Percentiles rank a stretch among this genome's conserved stretches.
Conservation (phyloP, 2,329 filamentous ascomycete genomes). For the Fusarium sp. region DNA sequence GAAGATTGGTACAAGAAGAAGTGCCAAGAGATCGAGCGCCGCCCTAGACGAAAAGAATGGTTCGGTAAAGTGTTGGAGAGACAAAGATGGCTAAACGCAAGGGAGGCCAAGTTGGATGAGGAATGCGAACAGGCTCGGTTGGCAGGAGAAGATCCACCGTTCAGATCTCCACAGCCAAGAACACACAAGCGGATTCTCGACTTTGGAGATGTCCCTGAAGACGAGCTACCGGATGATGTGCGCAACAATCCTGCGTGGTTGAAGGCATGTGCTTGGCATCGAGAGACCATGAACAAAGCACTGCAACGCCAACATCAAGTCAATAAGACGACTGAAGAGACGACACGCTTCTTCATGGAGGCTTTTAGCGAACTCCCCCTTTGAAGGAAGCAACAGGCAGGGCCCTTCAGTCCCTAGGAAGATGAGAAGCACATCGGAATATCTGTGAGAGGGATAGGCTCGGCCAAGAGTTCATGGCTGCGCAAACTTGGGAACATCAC, state of each 20-base stretch:
- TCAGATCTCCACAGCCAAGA: slow-evolving; percentile 46
- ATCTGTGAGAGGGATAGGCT: neutral
- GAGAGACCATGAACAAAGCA: slow-evolving; percentile 43
- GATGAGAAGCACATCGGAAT: neutral
- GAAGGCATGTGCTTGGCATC: slow-evolving; percentile 53
- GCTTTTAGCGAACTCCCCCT: slow-evolving; percentile 3
- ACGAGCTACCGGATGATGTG: slow-evolving; percentile 59
- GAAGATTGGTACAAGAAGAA: slow-evolving; percentile 61
- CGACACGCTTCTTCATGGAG: slow-evolving; percentile 35
- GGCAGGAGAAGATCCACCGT: slow-evolving; percentile 25
- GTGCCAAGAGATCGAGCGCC: slow-evolving; percentile 60
- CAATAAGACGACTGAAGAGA: slow-evolving; percentile 37
- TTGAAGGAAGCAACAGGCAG: neutral
- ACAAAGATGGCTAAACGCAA: slow-evolving; percentile 47
- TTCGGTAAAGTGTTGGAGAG: slow-evolving; percentile 60
- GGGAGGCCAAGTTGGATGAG: slow-evolving; percentile 31
- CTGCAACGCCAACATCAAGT: slow-evolving; percentile 19
- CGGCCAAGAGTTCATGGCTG: no score
- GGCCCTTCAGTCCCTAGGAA: neutral
- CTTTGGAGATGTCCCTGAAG: slow-evolving; percentile 52
- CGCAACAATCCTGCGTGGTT: slow-evolving; percentile 59
- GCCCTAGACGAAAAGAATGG: slow-evolving; percentile 62
- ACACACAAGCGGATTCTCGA: slow-evolving; percentile 46
- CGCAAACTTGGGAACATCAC: neutral
- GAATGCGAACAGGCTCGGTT: slow-evolving; percentile 18